phyloP scores from a whole-genome alignment of 1,284 basidiomycete genomes.

The Irpex rosettiformis region DNA sequence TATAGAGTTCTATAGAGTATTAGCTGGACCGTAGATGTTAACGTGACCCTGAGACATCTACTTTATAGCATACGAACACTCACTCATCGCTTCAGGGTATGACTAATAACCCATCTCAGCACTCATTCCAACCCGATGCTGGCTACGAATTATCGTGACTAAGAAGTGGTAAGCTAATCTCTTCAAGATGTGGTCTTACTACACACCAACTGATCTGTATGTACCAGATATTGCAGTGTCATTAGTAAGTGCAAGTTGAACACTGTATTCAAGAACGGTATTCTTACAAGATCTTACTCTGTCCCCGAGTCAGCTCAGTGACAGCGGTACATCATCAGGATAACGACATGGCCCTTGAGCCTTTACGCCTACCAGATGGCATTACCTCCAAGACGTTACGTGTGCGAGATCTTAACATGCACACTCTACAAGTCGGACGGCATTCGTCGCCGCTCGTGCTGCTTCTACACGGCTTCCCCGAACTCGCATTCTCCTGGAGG shows the following conservation, averaged over 20 bases:
- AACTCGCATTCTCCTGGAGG: constrained; percentile 62
- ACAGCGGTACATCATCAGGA: not conserved
- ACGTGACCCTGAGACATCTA: too few relatives aligned
- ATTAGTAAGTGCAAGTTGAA: too few relatives aligned
- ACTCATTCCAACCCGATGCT: not conserved
- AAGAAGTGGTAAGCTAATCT: not conserved
- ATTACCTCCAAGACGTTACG: constrained; percentile 19
- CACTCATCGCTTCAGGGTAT: too few relatives aligned
- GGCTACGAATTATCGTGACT: not conserved
- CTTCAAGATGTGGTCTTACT: not conserved
- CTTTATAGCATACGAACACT: too few relatives aligned
- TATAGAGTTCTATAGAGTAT: too few relatives aligned
- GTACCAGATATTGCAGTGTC: too few relatives aligned
- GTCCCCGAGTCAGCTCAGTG: too few relatives aligned
- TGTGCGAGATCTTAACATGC: constrained; percentile 42
- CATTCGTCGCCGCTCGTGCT: constrained; percentile 43
- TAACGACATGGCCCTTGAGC: not conserved
- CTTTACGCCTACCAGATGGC: constrained; percentile 6
- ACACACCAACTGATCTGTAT: too few relatives aligned
- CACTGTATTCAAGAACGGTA: too few relatives aligned
- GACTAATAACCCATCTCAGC: not conserved
- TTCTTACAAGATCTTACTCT: too few relatives aligned
- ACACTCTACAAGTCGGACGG: constrained; percentile 47
- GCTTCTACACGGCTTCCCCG: constrained; percentile 66
- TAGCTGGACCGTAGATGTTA: too few relatives aligned